Conservation (phyloP, 352 stramenopile genomes). For the Globisporangium mamillatum region DNA sequence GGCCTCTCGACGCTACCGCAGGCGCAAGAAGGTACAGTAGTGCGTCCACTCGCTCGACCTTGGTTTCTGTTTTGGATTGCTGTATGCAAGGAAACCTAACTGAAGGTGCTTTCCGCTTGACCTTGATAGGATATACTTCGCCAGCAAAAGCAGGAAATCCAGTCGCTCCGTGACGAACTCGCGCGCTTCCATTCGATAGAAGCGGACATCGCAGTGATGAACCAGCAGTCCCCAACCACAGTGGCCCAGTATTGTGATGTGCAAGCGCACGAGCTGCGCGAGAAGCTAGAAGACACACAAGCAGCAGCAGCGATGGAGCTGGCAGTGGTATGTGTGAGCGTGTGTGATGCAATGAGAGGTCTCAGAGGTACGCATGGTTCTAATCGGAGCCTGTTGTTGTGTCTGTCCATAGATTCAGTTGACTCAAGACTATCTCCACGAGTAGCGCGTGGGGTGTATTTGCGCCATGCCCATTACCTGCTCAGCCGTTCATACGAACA, state of each 20-base stretch:
- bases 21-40: conserved; percentile 5
- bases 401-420: no score
- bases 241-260: background rate
- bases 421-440: no score
- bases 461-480: no score
- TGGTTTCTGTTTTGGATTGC: background rate
- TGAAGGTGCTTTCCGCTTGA: no score
- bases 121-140: background rate
- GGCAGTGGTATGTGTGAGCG: background rate
- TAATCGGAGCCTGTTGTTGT: no score
- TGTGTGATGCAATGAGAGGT: background rate
- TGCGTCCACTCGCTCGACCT: no score
- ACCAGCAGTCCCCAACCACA: background rate
- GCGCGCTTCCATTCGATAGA: conserved; percentile 2
- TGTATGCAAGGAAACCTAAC: background rate
- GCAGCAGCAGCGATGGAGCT: background rate
- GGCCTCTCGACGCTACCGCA: conserved; percentile 1
- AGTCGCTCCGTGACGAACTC: background rate
- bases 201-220: conserved; percentile 1
- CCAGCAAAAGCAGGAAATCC: conserved; percentile 7
- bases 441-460: no score
- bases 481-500: no score
- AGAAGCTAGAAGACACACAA: background rate
- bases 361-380: no score
- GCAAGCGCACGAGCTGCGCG: background rate